A percentile compares a stretch with the other conserved stretches of the same genome.
Conservation (phyloP, 768 basidiomycete genomes). For the Calvatia gigantea region DNA sequence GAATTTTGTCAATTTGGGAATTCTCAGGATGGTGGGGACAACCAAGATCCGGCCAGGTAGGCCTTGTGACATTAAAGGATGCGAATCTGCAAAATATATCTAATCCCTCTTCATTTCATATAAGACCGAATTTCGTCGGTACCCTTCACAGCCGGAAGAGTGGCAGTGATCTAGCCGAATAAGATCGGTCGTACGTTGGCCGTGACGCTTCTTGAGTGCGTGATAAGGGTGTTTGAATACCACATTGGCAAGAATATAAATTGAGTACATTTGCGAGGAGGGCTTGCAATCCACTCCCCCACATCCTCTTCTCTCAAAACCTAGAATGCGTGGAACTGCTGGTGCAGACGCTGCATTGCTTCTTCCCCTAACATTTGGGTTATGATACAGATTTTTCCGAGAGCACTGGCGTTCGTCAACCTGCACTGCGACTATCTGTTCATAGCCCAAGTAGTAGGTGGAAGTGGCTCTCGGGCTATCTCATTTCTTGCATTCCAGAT, state of each 20-base stretch:
- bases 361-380: slow-evolving; percentile 14
- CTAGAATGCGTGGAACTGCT: not conserved
- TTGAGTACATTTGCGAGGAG: not conserved
- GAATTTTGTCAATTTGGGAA: not conserved
- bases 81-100: not conserved
- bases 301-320: not conserved
- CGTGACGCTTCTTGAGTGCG: not conserved
- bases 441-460: slow-evolving; percentile 57
- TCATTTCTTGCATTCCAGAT: slow-evolving; percentile 5
- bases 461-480: slow-evolving; percentile 32
- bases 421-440: slow-evolving; percentile 38
- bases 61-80: not conserved
- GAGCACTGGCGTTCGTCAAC: slow-evolving; percentile 30
- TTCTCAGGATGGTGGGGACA: not conserved
- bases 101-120: not conserved
- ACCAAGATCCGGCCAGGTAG: not conserved
- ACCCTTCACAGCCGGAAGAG: not conserved
- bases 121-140: not conserved
- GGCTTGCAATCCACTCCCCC: not conserved
- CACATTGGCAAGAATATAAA: slow-evolving; percentile 6
- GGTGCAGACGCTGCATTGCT: slow-evolving; percentile 1
- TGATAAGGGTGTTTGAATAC: not conserved
- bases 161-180: not conserved
- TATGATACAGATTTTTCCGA: slow-evolving; percentile 32
- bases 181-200: not conserved